Evolutionary conservation across 345 rosid genomes (phyloP).

Genomic region (Syzygium oleosum): DNA sequence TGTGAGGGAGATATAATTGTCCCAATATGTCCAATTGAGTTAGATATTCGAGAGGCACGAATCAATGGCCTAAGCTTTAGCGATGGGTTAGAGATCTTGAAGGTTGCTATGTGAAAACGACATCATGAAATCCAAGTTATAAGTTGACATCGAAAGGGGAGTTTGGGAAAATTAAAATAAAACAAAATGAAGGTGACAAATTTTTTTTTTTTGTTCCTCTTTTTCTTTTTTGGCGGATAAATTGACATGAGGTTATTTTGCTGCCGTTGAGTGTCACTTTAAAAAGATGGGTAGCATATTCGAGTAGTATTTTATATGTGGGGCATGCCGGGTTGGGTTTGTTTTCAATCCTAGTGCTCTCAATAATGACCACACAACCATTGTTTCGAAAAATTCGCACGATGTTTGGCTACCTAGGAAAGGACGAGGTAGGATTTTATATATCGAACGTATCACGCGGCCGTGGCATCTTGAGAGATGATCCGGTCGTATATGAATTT

Average conservation of each 20-base stretch:
- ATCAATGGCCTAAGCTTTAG: not conserved
- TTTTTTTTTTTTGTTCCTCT: not conserved
- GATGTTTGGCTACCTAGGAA: not conserved
- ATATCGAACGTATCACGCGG: not conserved
- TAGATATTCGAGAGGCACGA: not conserved
- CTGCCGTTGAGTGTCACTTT: not conserved
- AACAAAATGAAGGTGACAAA: not conserved
- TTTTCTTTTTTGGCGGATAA: not conserved
- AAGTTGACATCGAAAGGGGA: not conserved
- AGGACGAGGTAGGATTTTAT: not conserved
- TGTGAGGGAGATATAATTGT: not conserved
- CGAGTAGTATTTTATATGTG: not conserved
- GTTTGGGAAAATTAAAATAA: not conserved
- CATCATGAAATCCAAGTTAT: not conserved
- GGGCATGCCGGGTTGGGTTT: not conserved
- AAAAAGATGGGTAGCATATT: not conserved
- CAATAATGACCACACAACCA: not conserved
- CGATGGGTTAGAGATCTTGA: not conserved
- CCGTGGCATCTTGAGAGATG: not conserved
- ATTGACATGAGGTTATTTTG: not conserved
- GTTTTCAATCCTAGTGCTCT: not conserved
- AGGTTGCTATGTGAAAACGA: not conserved
- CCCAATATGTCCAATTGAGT: not conserved
- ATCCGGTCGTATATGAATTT: too few species aligned
- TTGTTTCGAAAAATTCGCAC: not conserved